Evolutionary conservation across 345 rosid species (phyloP), one percentile per base, ranked within the genome.

Genomic region (Barbarea vulgaris): DNA sequence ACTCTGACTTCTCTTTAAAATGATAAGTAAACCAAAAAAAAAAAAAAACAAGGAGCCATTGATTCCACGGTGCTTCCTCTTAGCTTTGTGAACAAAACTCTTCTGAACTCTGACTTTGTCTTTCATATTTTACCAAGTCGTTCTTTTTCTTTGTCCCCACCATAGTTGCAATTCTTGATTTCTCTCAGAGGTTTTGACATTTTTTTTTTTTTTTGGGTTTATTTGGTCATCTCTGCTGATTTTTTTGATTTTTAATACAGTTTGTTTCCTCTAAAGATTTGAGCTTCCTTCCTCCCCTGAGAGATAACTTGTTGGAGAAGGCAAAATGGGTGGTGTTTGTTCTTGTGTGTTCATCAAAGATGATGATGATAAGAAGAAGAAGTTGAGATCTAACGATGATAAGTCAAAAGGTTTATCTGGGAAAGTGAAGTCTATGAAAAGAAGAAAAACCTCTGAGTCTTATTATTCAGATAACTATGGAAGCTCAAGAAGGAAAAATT

Each of bases 281-380:
- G 62, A 57, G 63, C 63, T 57, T 39, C n/a, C n/a, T n/a, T n/a
- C n/a, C n/a, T 55, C 9, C 19, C 25, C 15, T 67, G 52, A n/a
- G 75, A 13, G 58, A 46, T 56, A 22, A n/a, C 28, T 34, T 65
- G 59, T 27, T 41, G 52, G n/a, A 61, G 72, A 72, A 74, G 67
- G 81, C 57, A 24, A 73, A 73, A 91, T 91, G 97, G 97, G 96
- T 73, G 84, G 74, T 28, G 89, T 79, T 77, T 91, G 88, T 63
- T 74, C 96, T 10, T 69, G 79, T 53, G 88, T 84, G 19, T 63
- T 54, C 21, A 72, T 54, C 21, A 72, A 44, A 41, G 69, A 58
- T 27, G 68, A 44, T 37, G 68, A 48, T 28, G n/a, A n/a, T n/a
- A n/a, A n/a, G n/a, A 59, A 30, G 52, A 75, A n/a, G 34, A 73